Base-by-base conservation (phyloP, 768 basidiomycete genomes). In the Pluteus cervinus region DNA sequence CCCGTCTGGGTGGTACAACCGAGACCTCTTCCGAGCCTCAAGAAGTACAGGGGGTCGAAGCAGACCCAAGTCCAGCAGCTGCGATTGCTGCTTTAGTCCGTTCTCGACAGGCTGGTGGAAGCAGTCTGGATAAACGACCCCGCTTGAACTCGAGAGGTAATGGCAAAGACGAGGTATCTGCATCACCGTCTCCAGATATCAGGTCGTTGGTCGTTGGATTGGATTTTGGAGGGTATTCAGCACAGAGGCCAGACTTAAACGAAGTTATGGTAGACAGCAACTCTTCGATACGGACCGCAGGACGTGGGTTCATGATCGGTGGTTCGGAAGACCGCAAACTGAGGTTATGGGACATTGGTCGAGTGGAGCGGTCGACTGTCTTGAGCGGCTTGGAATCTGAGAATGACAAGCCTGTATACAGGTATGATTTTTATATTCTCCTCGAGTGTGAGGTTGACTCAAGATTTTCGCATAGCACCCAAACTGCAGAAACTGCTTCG, bases 251-350 rank as follows among this genome's bases (percentile, higher is more conserved):
- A 1, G 77, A 77, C 26, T 66, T 71, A 37, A 67, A 62, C 26
- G 70, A 71, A 28, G 44, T 69, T 24, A 56, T 52, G 18, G 57
- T 47, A 20, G 74, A 73, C 31, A 50, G 62, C 16, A 57, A 56
- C 24, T 50, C 55, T 9, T 57, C 65, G 14, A 58, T 60, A n/a
- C 62, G 69, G 15, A 61, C 65, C 22, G 45, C 52, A 17, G 61
- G 62, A 16, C 66, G 74, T 23, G 89, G 86, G 0, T 97, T 81
- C 55, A 69, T 94, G 57, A 61, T 97, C 20, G 90, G 76, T 16
- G 94, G 89, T 1, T 94, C 92, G 0, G 88, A 93, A 49, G 96
- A 99, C 58, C 73, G 83, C 33, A 82, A 80, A 48, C 69, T 99
- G 26, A 71, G 90, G 17, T 68, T 89, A 45, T 97, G 91, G 92